phyloP scores from a whole-genome alignment of 2,329 filamentous ascomycete species.

The Coniochaeta sp. region DNA sequence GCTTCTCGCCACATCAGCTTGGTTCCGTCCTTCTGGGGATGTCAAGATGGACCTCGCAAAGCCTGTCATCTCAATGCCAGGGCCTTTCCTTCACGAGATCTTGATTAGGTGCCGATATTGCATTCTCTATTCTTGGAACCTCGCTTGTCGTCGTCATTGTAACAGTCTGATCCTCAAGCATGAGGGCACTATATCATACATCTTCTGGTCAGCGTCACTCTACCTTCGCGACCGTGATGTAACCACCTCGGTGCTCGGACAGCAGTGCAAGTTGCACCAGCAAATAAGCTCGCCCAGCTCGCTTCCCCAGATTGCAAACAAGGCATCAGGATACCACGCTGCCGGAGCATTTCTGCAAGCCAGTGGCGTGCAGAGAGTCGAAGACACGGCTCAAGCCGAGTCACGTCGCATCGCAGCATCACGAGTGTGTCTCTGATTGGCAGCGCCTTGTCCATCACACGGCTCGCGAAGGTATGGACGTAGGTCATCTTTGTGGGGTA shows the following conservation, averaged over 20 bases:
- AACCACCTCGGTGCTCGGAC: too few relatives aligned
- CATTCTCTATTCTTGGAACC: background rate
- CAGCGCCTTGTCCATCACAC: constrained; percentile 7
- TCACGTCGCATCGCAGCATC: constrained; percentile 17
- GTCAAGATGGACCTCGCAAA: too few relatives aligned
- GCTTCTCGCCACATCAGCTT: too few relatives aligned
- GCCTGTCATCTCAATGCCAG: too few relatives aligned
- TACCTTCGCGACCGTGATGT: too few relatives aligned
- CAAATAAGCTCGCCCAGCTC: background rate
- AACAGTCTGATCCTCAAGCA: background rate
- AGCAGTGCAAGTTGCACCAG: too few relatives aligned
- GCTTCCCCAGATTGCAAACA: background rate
- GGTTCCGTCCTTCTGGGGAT: too few relatives aligned
- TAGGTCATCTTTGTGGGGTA: constrained; percentile 10
- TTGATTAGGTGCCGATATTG: background rate
- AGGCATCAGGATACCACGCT: background rate
- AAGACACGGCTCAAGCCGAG: constrained; percentile 20
- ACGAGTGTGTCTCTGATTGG: constrained; percentile 16
- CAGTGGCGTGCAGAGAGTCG: constrained; percentile 9
- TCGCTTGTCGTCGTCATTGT: background rate
- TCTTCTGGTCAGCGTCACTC: background rate
- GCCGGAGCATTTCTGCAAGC: constrained; percentile 4
- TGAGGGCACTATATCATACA: background rate
- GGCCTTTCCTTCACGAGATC: too few relatives aligned
- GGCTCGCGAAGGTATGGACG: constrained; percentile 10